Conservation (phyloP, 345 rosid genomes). For the Pistacia integerrima region DNA sequence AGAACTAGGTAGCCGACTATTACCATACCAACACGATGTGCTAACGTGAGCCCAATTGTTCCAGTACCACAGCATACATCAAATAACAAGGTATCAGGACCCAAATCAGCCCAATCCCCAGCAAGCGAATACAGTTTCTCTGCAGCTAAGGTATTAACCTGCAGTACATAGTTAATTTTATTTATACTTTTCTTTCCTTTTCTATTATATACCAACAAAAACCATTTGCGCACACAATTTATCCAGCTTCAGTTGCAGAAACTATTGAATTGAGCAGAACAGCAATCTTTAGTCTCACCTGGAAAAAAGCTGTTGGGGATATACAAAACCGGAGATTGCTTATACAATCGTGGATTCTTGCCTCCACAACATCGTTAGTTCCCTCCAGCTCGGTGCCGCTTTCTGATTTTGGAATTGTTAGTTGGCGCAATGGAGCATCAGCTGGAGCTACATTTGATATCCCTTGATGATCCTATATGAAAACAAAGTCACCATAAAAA, state of each 20-base stretch:
- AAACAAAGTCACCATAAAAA: constrained; percentile 10
- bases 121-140: constrained; percentile 94
- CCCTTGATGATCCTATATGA: constrained; percentile 82
- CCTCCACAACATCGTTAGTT: constrained; percentile 44
- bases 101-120: constrained; percentile 95
- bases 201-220: not conserved
- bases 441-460: constrained; percentile 91
- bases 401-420: constrained; percentile 47
- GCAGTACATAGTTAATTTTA: constrained; percentile 8
- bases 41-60: constrained; percentile 89
- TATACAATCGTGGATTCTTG: constrained; percentile 86
- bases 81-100: constrained; percentile 82
- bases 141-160: constrained; percentile 96
- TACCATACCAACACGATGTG: constrained; percentile 96
- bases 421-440: constrained; percentile 67
- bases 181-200: not conserved
- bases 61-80: constrained; percentile 99
- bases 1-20: constrained; percentile 31
- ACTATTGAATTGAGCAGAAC: constrained; percentile 2
- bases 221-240: constrained; percentile 13
- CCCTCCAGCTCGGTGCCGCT: constrained; percentile 32
- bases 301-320: constrained; percentile 97
- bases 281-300: constrained; percentile 41
- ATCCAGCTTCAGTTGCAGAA: constrained; percentile 6
- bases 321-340: constrained; percentile 74